Percentiles rank a stretch among this genome's conserved stretches.
phyloP scores from a whole-genome alignment of 768 basidiomycete genomes.

The Saitozyma sp. region DNA sequence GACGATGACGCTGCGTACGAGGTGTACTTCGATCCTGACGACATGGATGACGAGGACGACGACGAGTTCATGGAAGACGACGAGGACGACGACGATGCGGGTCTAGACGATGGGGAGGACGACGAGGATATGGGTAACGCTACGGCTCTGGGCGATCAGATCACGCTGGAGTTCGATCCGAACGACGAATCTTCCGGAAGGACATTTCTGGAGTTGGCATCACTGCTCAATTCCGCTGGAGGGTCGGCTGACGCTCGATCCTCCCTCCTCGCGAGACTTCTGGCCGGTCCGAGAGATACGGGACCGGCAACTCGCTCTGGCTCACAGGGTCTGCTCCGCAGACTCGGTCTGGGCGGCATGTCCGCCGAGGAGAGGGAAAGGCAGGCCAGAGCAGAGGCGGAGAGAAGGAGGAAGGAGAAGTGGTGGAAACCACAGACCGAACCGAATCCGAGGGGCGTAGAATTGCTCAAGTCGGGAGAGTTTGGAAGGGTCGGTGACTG shows the following conservation, averaged over 20 bases:
- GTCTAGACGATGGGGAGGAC: slow-evolving; percentile 12
- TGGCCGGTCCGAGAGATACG: slow-evolving; percentile 9
- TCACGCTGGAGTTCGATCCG: slow-evolving; percentile 7
- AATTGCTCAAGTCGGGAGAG: slow-evolving; percentile 37
- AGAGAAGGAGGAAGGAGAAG: slow-evolving; percentile 16
- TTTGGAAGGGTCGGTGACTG: slow-evolving; percentile 46
- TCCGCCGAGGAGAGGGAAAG: slow-evolving; percentile 4
- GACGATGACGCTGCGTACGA: slow-evolving; percentile 21
- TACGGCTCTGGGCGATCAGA: background rate
- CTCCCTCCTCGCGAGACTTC: slow-evolving; percentile 25
- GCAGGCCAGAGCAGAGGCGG: background rate
- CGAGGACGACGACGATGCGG: slow-evolving; percentile 18
- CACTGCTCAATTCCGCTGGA: slow-evolving; percentile 17
- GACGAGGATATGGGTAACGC: background rate
- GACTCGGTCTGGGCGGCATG: background rate
- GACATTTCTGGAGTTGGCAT: slow-evolving; percentile 24
- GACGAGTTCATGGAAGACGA: slow-evolving; percentile 19
- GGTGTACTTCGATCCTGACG: slow-evolving; percentile 8
- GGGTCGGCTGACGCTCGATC: slow-evolving; percentile 17
- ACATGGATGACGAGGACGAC: slow-evolving; percentile 16
- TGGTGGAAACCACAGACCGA: slow-evolving; percentile 40
- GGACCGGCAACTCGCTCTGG: background rate
- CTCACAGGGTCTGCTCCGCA: background rate
- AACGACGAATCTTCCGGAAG: slow-evolving; percentile 15
- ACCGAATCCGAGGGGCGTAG: slow-evolving; percentile 32